Percentiles rank a stretch among this genome's conserved stretches.
These are phyloP conservation scores for Periglandula ipomoeae DNA, from an alignment of 2,329 filamentous ascomycete genomes.

Conservation along the genomic window DNA sequence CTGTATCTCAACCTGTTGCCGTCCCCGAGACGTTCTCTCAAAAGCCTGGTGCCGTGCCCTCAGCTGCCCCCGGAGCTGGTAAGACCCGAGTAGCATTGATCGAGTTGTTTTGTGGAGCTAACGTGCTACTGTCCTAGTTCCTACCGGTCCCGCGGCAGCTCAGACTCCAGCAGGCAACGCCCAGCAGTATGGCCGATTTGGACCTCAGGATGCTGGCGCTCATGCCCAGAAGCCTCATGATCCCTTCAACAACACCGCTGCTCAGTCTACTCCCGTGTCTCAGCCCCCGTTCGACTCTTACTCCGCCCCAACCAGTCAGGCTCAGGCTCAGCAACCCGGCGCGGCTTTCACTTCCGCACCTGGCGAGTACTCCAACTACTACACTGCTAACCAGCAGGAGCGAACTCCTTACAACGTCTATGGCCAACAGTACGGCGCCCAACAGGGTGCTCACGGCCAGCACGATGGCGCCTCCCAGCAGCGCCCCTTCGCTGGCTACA, in stretches of 20 bases:
- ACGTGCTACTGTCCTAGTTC: constrained; percentile 18
- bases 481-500: constrained; percentile 70
- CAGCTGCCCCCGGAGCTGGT: constrained; percentile 23
- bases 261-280: constrained; percentile 52
- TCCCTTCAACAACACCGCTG: constrained; percentile 48
- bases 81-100: constrained; percentile 14
- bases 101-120: constrained; percentile 9
- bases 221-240: constrained; percentile 73
- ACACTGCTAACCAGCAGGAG: constrained; percentile 64
- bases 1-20: constrained; percentile 47
- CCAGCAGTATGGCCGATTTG: constrained; percentile 63
- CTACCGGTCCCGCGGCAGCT: constrained; percentile 11
- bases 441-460: constrained; percentile 51
- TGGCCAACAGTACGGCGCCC: constrained; percentile 48
- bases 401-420: constrained; percentile 79
- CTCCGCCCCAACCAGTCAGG: constrained; percentile 49
- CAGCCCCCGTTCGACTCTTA: constrained; percentile 54
- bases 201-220: constrained; percentile 52
- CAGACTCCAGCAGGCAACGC: constrained; percentile 48
- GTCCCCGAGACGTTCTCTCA: constrained; percentile 48
- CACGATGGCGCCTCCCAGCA: constrained; percentile 67
- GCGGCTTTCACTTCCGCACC: constrained; percentile 65
- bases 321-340: constrained; percentile 48
- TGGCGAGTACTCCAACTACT: constrained; percentile 77
- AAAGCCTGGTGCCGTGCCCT: constrained; percentile 38